Percentiles rank a stretch among this genome's conserved stretches.
Conservation (phyloP, 1,139 yeast species). For the Taphrina betulina region DNA sequence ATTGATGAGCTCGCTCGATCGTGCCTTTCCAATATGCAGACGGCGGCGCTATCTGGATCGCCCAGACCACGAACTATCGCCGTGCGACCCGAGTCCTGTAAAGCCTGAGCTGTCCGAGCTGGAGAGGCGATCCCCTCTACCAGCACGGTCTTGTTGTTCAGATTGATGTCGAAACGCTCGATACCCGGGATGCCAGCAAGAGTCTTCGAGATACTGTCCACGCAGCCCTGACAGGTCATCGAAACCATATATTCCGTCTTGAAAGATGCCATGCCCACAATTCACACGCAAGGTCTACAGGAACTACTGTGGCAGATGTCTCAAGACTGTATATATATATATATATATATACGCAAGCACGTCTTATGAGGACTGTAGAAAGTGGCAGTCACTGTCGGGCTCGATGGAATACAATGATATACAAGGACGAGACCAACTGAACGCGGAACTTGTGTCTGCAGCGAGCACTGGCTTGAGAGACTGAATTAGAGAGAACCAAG, state of each 20-base stretch:
- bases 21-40: constrained; percentile 78
- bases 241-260: constrained; percentile 76
- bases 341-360: too few species aligned
- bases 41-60: constrained; percentile 82
- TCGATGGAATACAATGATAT: too few species aligned
- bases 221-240: constrained; percentile 70
- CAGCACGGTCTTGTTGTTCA: constrained; percentile 58
- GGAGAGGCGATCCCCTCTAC: constrained; percentile 70
- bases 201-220: constrained; percentile 57
- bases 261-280: too few species aligned
- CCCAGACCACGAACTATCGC: constrained; percentile 94
- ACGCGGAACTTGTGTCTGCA: too few species aligned
- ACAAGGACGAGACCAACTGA: too few species aligned
- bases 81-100: constrained; percentile 74
- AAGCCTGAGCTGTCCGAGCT: constrained; percentile 60
- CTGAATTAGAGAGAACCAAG: too few species aligned
- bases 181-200: constrained; percentile 53
- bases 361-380: too few species aligned
- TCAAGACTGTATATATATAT: too few species aligned
- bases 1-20: constrained; percentile 51
- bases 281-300: too few species aligned
- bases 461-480: too few species aligned
- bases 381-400: too few species aligned
- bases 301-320: too few species aligned
- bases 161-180: constrained; percentile 53